Conservation (phyloP, 306 rosid genomes). For the Hippophae gyantsensis region DNA sequence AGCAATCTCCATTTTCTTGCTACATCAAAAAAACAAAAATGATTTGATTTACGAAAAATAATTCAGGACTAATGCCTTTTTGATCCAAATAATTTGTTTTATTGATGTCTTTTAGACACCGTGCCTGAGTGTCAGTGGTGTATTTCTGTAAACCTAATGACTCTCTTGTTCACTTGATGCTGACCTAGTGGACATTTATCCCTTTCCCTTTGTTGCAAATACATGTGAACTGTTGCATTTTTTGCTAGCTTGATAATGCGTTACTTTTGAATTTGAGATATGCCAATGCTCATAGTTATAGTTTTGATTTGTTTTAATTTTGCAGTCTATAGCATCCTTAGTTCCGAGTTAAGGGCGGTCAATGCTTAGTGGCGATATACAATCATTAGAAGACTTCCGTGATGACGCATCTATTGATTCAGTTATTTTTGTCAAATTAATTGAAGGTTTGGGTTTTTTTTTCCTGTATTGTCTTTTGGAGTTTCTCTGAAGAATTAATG, state of each 20-base stretch:
- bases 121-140: too few relatives aligned
- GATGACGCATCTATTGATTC: slow-evolving; percentile 53
- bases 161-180: too few relatives aligned
- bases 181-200: too few relatives aligned
- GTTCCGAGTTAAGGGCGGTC: slow-evolving; percentile 79
- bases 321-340: slow-evolving; percentile 99
- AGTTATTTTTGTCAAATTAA: background rate
- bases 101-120: too few relatives aligned
- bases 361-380: slow-evolving; percentile 90
- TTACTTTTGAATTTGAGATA: slow-evolving; percentile 8
- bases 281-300: background rate
- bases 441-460: slow-evolving; percentile 1
- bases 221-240: too few relatives aligned
- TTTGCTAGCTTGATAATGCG: background rate
- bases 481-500: background rate
- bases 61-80: too few relatives aligned
- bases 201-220: too few relatives aligned
- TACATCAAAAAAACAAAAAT: too few relatives aligned
- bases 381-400: slow-evolving; percentile 40
- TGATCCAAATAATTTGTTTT: too few relatives aligned
- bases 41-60: too few relatives aligned
- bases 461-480: background rate
- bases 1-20: too few relatives aligned
- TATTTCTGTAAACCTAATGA: too few relatives aligned
- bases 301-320: slow-evolving; percentile 23